Percentiles rank a stretch among this genome's conserved stretches.
Evolutionary conservation across 2,329 filamentous ascomycete genomes (phyloP).

Genomic region (Scedosporium apiospermum): DNA sequence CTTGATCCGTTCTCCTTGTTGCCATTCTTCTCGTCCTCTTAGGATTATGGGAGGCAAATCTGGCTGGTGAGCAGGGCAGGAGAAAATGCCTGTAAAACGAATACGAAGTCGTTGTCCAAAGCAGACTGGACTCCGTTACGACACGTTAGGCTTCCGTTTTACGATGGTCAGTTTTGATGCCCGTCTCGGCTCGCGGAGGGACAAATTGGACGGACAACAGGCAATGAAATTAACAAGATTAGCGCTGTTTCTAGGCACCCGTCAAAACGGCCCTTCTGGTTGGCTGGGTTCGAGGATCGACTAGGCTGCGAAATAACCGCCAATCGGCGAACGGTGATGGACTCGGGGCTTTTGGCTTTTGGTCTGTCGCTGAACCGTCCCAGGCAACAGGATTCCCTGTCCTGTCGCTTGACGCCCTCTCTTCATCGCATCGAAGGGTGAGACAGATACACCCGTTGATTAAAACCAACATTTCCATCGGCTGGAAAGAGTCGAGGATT

Average conservation of each 20-base stretch:
- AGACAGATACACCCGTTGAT: background rate
- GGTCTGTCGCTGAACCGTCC: background rate
- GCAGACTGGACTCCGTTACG: too few relatives aligned
- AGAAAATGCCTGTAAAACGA: too few relatives aligned
- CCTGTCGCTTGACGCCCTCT: background rate
- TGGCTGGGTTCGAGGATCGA: background rate
- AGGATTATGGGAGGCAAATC: too few relatives aligned
- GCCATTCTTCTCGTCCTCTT: too few relatives aligned
- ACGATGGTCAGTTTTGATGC: too few relatives aligned
- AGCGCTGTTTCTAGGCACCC: background rate
- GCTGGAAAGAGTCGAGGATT: too few relatives aligned
- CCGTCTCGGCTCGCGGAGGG: too few relatives aligned
- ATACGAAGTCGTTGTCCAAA: too few relatives aligned
- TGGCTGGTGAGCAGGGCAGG: too few relatives aligned
- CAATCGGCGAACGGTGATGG: conserved; percentile 1
- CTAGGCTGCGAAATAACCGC: background rate
- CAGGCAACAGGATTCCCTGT: background rate
- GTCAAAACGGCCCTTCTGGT: background rate
- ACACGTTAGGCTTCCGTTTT: too few relatives aligned
- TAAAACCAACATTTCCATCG: too few relatives aligned
- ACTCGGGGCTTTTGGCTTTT: background rate
- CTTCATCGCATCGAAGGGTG: background rate
- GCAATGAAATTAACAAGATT: background rate
- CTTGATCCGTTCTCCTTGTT: background rate
- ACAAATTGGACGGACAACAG: too few relatives aligned